These are phyloP conservation scores for Parastagonospora nodorum DNA, from an alignment of 2,329 filamentous ascomycete genomes.

Conservation along the genomic window DNA sequence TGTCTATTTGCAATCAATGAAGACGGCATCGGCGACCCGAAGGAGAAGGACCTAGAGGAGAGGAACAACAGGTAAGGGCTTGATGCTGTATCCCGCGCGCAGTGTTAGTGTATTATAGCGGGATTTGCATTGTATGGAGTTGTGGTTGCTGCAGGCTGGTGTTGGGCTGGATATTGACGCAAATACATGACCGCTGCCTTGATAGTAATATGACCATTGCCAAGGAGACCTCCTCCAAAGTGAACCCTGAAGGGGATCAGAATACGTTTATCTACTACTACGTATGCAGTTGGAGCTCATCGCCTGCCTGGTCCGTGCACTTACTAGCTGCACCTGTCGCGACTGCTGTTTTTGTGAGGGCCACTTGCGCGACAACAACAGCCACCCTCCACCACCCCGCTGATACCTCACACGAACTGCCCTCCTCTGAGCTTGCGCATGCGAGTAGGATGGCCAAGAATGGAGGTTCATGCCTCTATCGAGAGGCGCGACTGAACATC, in stretches of 20 bases:
- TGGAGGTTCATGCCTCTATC: conserved; percentile 72
- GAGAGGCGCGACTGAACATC: conserved; percentile 84
- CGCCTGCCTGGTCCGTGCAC: too few relatives aligned
- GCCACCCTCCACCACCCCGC: conserved; percentile 18
- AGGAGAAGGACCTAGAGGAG: conserved; percentile 93
- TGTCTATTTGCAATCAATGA: conserved; percentile 97
- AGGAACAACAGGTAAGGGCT: conserved; percentile 25
- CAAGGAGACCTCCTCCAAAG: too few relatives aligned
- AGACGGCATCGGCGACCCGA: conserved; percentile 94
- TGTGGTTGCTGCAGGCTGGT: conserved; percentile 4
- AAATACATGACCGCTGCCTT: not conserved
- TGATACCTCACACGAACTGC: conserved; percentile 2
- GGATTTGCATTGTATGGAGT: conserved; percentile 20
- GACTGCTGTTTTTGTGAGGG: conserved; percentile 42
- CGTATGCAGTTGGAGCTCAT: too few relatives aligned
- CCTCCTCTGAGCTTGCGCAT: conserved; percentile 47
- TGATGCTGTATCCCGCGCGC: not conserved
- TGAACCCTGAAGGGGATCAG: too few relatives aligned
- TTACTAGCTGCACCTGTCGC: conserved; percentile 18
- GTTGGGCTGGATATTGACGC: not conserved
- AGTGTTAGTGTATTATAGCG: not conserved
- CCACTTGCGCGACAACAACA: conserved; percentile 25
- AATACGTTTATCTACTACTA: too few relatives aligned
- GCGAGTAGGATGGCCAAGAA: conserved; percentile 71
- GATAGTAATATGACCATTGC: not conserved